A percentile compares a stretch with the other conserved stretches of the same genome.
Evolutionary conservation across 352 stramenopile species (phyloP).

Genomic region (Elongisporangium senticosum): DNA sequence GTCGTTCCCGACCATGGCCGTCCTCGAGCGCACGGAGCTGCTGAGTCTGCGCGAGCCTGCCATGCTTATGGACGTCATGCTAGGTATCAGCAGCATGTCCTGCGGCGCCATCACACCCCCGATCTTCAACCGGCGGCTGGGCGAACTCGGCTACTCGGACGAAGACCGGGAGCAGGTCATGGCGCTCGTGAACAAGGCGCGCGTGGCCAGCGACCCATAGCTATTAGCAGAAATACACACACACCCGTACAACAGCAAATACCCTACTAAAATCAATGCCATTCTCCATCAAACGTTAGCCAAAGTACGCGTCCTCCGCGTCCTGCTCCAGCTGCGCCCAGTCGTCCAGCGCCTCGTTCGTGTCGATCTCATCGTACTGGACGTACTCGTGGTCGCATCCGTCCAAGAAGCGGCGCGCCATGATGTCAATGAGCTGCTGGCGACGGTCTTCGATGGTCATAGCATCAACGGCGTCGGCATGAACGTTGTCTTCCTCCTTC

Average conservation of each 20-base stretch:
- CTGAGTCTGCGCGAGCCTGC: constrained; percentile 56
- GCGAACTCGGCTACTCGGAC: constrained; percentile 58
- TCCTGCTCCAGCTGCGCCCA: constrained; percentile 64
- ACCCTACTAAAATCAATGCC: not conserved
- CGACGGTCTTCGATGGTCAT: constrained; percentile 37
- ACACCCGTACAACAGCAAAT: not conserved
- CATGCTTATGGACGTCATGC: constrained; percentile 73
- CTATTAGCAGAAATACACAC: constrained; percentile 1
- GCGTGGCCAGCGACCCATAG: constrained; percentile 10
- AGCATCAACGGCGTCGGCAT: not conserved
- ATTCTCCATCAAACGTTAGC: not conserved
- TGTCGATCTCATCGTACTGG: constrained; percentile 63
- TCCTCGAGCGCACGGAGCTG: constrained; percentile 54
- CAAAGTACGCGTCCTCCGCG: constrained; percentile 78
- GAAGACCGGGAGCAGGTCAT: constrained; percentile 51
- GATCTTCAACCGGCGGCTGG: constrained; percentile 48
- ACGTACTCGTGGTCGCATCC: constrained; percentile 55
- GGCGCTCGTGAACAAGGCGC: constrained; percentile 46
- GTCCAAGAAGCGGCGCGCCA: constrained; percentile 65
- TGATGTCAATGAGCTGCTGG: constrained; percentile 63
- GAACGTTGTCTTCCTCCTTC: constrained; percentile 10
- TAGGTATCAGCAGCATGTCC: constrained; percentile 73
- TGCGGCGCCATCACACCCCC: constrained; percentile 51
- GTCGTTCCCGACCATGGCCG: constrained; percentile 67
- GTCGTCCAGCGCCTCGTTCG: constrained; percentile 56